Base-by-base conservation (phyloP, 331 rosid genomes). In the Stylosanthes scabra region DNA sequence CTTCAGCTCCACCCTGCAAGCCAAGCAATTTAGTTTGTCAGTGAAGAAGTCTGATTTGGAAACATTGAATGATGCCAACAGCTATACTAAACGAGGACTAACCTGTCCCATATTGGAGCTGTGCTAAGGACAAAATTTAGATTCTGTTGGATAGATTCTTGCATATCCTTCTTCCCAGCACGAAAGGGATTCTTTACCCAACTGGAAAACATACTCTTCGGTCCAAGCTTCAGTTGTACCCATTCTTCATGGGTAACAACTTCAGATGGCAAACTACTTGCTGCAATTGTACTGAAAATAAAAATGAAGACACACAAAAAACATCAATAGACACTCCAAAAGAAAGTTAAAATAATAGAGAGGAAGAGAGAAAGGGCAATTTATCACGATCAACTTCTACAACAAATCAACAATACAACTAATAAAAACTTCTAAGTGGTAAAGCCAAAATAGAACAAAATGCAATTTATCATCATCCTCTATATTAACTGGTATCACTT, bases 21-120 rank as follows among this genome's bases (percentile, higher is more conserved):
- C 71, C 77, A 62, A 63, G 44, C 27, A 42, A 63, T 25, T 59
- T 65, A 16, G 72, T 71, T 37, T 25, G 44, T 41, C 49, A 83
- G 81, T 58, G 55, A 68, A 55, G 62, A 67, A 28, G 12, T 40
- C 54, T 27, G 29, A 58, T 70, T 70, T 9, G 51, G 27, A 14
- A 16, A 58, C 55, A 76, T 50, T 51, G n/a, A 15, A 66, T 28
- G 49, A 66, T 55, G 62, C 56, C 44, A 74, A 76, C 49, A 40
- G 5, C 9, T 51, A 11, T 63, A 37, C 37, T 12, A 83, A 65
- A 70, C 34, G 51, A 59, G 55, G 76, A 86, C 90, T 59, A 71
- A 93, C 99, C 96, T 89, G 69, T 94, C 99, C 99, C 97, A 94
- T 81, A 84, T 87, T 39, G 99, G 99, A 75, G 96, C 93, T 1